Percentiles rank a stretch among this genome's conserved stretches.
Conservation (phyloP, 352 stramenopile species). For the Aphanomyces astaci region DNA sequence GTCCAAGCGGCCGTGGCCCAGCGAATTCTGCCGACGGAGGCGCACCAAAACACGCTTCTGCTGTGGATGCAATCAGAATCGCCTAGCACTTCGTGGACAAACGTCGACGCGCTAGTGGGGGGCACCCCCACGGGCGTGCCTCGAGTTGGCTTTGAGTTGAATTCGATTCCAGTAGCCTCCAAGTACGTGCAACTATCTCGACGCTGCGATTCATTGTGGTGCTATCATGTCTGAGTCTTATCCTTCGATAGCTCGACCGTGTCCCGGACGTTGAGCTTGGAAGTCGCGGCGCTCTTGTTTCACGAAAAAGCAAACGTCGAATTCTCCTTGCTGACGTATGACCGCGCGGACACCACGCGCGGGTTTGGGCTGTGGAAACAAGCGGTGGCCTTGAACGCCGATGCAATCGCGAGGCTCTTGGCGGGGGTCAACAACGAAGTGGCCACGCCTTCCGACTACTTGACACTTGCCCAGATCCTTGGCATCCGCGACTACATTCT, state of each 20-base stretch:
- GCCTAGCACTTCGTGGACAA: constrained; percentile 29
- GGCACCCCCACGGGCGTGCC: constrained; percentile 36
- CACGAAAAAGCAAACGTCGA: constrained; percentile 46
- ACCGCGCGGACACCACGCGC: constrained; percentile 33
- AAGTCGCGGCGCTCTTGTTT: constrained; percentile 47
- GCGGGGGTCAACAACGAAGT: constrained; percentile 60
- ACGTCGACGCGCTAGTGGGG: constrained; percentile 65
- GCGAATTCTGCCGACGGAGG: constrained; percentile 27
- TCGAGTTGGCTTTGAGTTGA: constrained; percentile 56
- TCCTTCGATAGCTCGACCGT: constrained; percentile 23
- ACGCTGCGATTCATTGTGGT: too few relatives aligned
- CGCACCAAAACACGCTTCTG: constrained; percentile 39
- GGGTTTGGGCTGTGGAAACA: constrained; percentile 75
- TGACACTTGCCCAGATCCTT: constrained; percentile 50
- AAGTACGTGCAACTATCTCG: constrained; percentile 3
- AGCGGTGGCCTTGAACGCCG: constrained; percentile 54
- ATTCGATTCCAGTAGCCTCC: constrained; percentile 24
- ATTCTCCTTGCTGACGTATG: constrained; percentile 66
- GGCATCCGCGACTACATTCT: constrained; percentile 54
- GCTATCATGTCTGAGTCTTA: too few relatives aligned
- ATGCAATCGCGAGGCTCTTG: constrained; percentile 44
- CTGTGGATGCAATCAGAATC: constrained; percentile 39
- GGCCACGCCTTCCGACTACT: constrained; percentile 34
- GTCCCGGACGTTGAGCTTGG: constrained; percentile 41
- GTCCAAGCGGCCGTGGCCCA: constrained; percentile 37